Evolutionary conservation across 495 filamentous ascomycete species (phyloP), one percentile per base, ranked within the genome.

Genomic region (Penicillium malachiteum): DNA sequence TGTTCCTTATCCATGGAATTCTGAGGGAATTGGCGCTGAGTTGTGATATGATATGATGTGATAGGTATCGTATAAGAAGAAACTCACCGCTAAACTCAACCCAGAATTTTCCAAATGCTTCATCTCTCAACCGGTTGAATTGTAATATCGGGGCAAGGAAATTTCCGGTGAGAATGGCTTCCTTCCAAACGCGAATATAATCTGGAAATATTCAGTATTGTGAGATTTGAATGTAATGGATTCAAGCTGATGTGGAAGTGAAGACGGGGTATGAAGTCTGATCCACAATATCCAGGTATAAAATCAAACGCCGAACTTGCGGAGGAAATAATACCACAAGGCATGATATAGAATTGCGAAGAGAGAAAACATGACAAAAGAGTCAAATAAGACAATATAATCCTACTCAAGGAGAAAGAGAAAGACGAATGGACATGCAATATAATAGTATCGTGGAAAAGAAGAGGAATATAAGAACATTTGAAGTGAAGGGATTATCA

Each of bases 31-130:
- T 33, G 1, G 21, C 4, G 21, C 21, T 26, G 21, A 26, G 21
- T 1, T 26, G 2, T 26, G 21, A 26, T 26, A 26, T 26, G 21
- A 4, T 16, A 12, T n/a, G 37, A 13, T 21, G 18, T 9, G 38
- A 6, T 30, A 35, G 34, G 21, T 7, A 30, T 14, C 11, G 37
- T 17, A 48, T 10, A 42, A 39, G 26, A 18, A 30, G 33, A 30
- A 13, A 65, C 65, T 58, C 52, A 75, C 71, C 52, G 47, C 56
- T 70, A 40, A 78, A 75, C 3, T 67, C 65, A 35, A 76, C 50
- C 75, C 75, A 78, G 63, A 78, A 78, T 30, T 62, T 63, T 12
- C 70, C 68, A 55, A 78, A 78, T 7, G 75, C 71, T 58, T 77
- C 72, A 40, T 76, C 72, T 14, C 74, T 74, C 1, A 78, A 56